Percentiles rank a stretch among this genome's conserved stretches.
phyloP scores from a whole-genome alignment of 345 rosid genomes.

The Citrus maxima region DNA sequence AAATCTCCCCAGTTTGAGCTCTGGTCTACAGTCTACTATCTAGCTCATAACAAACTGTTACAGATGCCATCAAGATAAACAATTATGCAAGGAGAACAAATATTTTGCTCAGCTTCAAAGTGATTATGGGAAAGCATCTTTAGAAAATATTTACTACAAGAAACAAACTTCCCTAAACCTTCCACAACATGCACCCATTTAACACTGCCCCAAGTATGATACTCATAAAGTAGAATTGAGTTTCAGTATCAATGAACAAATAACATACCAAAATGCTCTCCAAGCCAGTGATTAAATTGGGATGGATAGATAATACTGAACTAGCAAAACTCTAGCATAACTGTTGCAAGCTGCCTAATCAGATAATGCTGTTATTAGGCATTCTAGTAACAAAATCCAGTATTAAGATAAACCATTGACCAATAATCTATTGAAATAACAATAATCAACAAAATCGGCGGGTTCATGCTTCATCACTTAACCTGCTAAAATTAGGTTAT shows the following conservation, averaged over 20 bases:
- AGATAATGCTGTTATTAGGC: background rate
- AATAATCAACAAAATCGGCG: background rate
- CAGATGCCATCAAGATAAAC: background rate
- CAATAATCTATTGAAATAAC: conserved; percentile 6
- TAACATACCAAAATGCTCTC: background rate
- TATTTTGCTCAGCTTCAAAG: background rate
- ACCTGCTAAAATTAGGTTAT: conserved; percentile 12
- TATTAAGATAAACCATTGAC: background rate
- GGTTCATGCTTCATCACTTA: conserved; percentile 6
- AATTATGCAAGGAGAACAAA: background rate
- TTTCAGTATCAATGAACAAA: background rate
- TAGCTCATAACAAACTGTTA: background rate
- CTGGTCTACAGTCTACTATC: background rate
- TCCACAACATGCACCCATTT: background rate
- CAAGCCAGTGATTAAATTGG: background rate
- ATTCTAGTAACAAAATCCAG: background rate
- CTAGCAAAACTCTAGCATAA: background rate
- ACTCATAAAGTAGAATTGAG: background rate
- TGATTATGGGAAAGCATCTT: background rate
- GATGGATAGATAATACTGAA: background rate
- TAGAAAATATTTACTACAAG: background rate
- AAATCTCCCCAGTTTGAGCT: background rate
- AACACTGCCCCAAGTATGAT: background rate
- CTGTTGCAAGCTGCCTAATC: background rate
- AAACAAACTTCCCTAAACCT: background rate